Conservation (phyloP, 345 rosid species). For the Hibiscus mutabilis region DNA sequence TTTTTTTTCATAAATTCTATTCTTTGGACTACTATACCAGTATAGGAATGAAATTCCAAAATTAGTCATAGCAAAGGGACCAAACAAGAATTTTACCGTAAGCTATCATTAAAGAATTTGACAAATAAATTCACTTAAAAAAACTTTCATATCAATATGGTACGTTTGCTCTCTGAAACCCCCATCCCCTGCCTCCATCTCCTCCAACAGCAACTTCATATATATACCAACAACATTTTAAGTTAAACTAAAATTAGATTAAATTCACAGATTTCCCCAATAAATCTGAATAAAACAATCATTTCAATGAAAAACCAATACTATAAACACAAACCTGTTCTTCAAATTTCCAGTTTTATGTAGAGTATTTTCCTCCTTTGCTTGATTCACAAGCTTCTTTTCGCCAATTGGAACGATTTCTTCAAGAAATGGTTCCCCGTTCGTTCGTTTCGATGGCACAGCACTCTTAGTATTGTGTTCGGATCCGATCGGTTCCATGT, state of each 20-base stretch:
- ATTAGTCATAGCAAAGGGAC: too few species aligned
- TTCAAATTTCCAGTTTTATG: neutral
- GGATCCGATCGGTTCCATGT: slow-evolving; percentile 77
- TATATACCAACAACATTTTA: too few species aligned
- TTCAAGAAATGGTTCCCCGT: slow-evolving; percentile 59
- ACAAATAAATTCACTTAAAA: too few species aligned
- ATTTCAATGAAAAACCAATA: neutral
- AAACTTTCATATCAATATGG: too few species aligned
- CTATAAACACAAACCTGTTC: neutral
- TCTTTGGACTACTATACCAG: too few species aligned
- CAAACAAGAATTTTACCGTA: too few species aligned
- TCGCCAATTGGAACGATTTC: slow-evolving; percentile 64
- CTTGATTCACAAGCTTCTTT: slow-evolving; percentile 32
- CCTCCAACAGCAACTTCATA: neutral
- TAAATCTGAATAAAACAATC: neutral
- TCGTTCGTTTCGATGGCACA: slow-evolving; percentile 75
- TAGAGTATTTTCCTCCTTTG: neutral
- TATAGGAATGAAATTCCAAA: too few species aligned
- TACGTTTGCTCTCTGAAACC: too few species aligned
- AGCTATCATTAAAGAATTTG: too few species aligned
- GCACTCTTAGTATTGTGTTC: slow-evolving; percentile 63
- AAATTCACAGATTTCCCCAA: neutral
- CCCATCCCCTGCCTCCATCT: too few species aligned
- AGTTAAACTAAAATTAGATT: neutral
- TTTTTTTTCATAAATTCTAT: too few species aligned